Evolutionary conservation across 179 eudicot species (phyloP).

Genomic region (Dionaea muscipula): DNA sequence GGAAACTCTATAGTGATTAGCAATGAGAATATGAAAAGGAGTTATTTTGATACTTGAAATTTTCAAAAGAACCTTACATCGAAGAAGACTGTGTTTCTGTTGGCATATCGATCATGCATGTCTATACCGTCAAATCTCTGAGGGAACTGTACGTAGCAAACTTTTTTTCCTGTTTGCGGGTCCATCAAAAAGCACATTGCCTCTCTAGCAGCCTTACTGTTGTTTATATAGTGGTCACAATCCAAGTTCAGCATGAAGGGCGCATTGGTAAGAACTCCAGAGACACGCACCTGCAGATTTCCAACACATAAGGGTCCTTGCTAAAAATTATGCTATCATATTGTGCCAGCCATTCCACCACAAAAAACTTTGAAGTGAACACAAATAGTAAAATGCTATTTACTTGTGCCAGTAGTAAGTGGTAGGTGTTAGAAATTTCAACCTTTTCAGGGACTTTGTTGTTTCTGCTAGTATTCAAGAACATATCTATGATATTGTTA

Average conservation of each 20-base stretch:
- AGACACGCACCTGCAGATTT: slow-evolving; percentile 63
- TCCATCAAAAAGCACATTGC: slow-evolving; percentile 97
- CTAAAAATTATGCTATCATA: too few species aligned
- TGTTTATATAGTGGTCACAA: slow-evolving; percentile 84
- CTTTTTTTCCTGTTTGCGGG: slow-evolving; percentile 73
- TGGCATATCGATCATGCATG: slow-evolving; percentile 73
- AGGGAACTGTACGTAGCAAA: slow-evolving; percentile 86
- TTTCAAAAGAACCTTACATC: slow-evolving; percentile 55
- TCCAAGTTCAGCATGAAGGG: slow-evolving; percentile 97
- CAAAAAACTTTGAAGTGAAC: too few species aligned
- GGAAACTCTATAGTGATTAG: slow-evolving; percentile 2
- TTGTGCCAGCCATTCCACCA: too few species aligned
- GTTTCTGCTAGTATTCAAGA: background rate
- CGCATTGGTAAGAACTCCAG: slow-evolving; percentile 85
- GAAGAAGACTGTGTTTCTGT: slow-evolving; percentile 88
- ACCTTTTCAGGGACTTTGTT: too few species aligned
- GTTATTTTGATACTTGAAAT: background rate
- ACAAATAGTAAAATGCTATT: too few species aligned
- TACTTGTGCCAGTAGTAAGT: too few species aligned
- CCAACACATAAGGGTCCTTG: background rate
- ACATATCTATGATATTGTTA: too few species aligned
- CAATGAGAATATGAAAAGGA: background rate
- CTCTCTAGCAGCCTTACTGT: slow-evolving; percentile 84
- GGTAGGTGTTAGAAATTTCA: too few species aligned
- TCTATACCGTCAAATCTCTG: slow-evolving; percentile 94